These are phyloP conservation scores for Blastocystis hominis DNA, from an alignment of 352 stramenopile genomes.

Conservation along the genomic window DNA sequence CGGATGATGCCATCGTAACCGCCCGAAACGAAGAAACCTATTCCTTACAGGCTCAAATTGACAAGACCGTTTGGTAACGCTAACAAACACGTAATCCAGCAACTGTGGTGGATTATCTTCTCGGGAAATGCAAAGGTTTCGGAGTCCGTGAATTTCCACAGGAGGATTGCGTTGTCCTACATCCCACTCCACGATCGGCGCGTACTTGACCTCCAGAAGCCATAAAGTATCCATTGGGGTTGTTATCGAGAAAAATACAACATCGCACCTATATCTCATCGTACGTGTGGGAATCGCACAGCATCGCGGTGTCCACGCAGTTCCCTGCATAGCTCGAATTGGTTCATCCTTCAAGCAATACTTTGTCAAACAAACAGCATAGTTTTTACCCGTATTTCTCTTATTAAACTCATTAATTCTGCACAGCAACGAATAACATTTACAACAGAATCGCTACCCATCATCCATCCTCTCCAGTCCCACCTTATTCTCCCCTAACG, in stretches of 20 bases:
- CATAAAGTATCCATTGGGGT: not conserved
- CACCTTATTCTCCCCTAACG: not conserved
- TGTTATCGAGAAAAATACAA: constrained; percentile 28
- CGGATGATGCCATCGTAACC: constrained; percentile 48
- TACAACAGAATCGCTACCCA: not conserved
- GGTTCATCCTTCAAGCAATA: not conserved
- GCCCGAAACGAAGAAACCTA: constrained; percentile 5
- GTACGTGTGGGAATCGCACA: not conserved
- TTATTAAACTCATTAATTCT: not conserved
- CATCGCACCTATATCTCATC: constrained; percentile 18
- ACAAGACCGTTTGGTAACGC: not conserved
- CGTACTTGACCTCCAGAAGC: constrained; percentile 30
- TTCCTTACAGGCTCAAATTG: not conserved
- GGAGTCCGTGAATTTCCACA: not conserved
- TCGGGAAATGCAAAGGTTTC: not conserved
- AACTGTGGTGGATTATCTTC: constrained; percentile 51
- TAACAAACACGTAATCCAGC: constrained; percentile 47
- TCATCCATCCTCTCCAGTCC: not conserved
- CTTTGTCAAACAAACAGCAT: not conserved
- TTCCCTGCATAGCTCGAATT: constrained; percentile 16
- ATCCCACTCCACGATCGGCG: not conserved
- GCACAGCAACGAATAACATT: not conserved
- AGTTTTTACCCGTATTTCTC: not conserved
- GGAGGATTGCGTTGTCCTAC: constrained; percentile 42
- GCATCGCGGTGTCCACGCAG: constrained; percentile 11